Percentiles rank a stretch among this genome's conserved stretches.
Evolutionary conservation across 106 monocot genomes (phyloP).

Genomic region (Hemerocallis citrina): DNA sequence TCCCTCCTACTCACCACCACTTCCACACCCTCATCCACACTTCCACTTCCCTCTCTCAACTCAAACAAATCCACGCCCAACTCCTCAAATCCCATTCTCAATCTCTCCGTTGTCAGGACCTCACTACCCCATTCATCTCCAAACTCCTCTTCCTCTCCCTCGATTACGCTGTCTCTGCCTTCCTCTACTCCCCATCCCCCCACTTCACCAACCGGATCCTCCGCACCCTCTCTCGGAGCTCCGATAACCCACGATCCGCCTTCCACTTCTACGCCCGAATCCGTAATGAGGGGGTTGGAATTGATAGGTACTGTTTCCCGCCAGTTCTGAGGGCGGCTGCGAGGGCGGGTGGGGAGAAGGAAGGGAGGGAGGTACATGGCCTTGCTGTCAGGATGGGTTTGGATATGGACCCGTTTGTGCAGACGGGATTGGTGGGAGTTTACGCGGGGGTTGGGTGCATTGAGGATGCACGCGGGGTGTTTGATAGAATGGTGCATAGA

Average conservation of each 20-base stretch:
- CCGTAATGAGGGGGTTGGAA: constrained; percentile 12
- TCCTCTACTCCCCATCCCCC: constrained; percentile 20
- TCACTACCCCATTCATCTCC: constrained; percentile 37
- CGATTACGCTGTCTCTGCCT: constrained; percentile 48
- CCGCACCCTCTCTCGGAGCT: constrained; percentile 19
- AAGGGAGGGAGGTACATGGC: constrained; percentile 29
- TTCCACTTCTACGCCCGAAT: constrained; percentile 36
- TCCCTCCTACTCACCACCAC: constrained; percentile 7
- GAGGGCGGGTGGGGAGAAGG: background rate
- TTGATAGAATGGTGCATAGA: constrained; percentile 53
- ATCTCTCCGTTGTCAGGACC: constrained; percentile 17
- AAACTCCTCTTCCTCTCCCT: constrained; percentile 50
- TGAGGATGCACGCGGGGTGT: constrained; percentile 52
- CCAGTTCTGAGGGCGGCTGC: constrained; percentile 35
- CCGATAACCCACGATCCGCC: constrained; percentile 15
- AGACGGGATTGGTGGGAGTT: constrained; percentile 47
- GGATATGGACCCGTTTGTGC: constrained; percentile 50
- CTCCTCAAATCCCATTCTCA: constrained; percentile 27
- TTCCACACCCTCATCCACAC: constrained; percentile 8
- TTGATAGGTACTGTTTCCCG: constrained; percentile 50
- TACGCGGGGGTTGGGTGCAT: constrained; percentile 24
- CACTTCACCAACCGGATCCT: constrained; percentile 41
- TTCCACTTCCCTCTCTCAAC: constrained; percentile 29
- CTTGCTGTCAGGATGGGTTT: constrained; percentile 45
- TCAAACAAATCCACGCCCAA: constrained; percentile 53